Base-by-base conservation (phyloP, 768 basidiomycete genomes). In the Neoboletus brunneissimus region DNA sequence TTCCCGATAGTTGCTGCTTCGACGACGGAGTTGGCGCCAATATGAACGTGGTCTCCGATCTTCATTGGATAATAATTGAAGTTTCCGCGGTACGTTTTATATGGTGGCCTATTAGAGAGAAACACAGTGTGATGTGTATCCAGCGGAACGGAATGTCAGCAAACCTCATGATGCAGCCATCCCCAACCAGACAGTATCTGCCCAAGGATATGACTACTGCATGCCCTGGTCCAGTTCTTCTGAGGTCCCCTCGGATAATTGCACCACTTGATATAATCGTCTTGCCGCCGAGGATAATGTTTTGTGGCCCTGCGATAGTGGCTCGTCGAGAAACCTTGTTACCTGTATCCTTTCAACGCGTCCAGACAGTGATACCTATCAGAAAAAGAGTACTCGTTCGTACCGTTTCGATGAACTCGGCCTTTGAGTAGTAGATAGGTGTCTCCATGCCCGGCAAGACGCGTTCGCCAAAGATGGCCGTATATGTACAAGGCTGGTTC, bases 31-130 rank as follows among this genome's bases (percentile, higher is more conserved):
- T 84, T 83, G n/a, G 89, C 84, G 16, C 95, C 96, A 44, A 99
- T 91, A 59, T 96, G 88, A 23, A 98, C 97, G 67, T 92, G 86
- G 73, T 98, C 95, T 3, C 93, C 92, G 11, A 99, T 86, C 70
- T 95, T 94, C 87, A 98, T 93, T 6, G 96, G 96, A 67, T 98
- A 98, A 74, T 95, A 98, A 67, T 98, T 97, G 79, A 93, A 92
- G 59, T 89, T 87, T 58, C 89, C 90, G 50, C 91, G 84, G 70
- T 93, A 94, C 0, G 91, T 93, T 73, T 93, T 92, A 71, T 92
- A 91, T 4, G 90, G 92, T 11, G 90, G 91, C 60, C 90, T 90
- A 43, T 37, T 15, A 23, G 34, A 31, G 35, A 18, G 37, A 23
- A 48, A 42, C 22, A 8, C 27, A 42, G 43, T 47, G 51, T 29